Base-by-base conservation (phyloP, 2,329 filamentous ascomycete species). In the Xylaria sp. region DNA sequence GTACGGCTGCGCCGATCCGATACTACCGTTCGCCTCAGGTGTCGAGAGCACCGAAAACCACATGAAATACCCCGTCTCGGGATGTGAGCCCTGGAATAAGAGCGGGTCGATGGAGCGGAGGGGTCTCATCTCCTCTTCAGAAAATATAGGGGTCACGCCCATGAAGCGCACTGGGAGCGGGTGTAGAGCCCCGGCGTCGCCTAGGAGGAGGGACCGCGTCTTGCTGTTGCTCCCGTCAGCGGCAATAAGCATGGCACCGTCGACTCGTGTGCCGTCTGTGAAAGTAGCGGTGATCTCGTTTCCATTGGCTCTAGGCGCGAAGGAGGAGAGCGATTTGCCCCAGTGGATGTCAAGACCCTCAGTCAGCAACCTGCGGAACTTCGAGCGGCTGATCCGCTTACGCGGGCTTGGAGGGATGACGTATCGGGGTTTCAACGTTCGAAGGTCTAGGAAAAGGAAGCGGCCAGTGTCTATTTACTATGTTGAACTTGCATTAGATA, bases 361-460 rank as follows among this genome's bases (percentile, higher is more conserved):
- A 13, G 38, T 38, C 9, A 70, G 56, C 17, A 67, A 20, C 9
- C 11, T 17, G 15, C 62, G 65, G n/a, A 68, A 46, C 26, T 66
- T 60, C 11, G 33, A 42, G 13, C 68, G 61, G 46, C n/a, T 63
- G 6, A 68, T 17, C 6, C 65, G 65, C 51, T 51, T 56, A 36
- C 65, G 61, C 20, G 48, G 46, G 42, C 38, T 68, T 2, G 68
- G 61, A 1, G 62, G 65, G 38, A 70, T 68, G 28, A 46, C 13
- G 56, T 54, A 67, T 13, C 33, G 38, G 5, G 65, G 60, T 13
- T 59, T 42, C 17, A 65, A 20, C 0, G 65, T 65, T 20, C 62
- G 13, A n/a, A 70, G 40, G 26, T 70, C 58, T 3, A 69, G 46
- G 46, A 67, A 67, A 11, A 69, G 31, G 59, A 70, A 65, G 10